Conservation (phyloP, 305 asterid species). For the Solanum hybrid region DNA sequence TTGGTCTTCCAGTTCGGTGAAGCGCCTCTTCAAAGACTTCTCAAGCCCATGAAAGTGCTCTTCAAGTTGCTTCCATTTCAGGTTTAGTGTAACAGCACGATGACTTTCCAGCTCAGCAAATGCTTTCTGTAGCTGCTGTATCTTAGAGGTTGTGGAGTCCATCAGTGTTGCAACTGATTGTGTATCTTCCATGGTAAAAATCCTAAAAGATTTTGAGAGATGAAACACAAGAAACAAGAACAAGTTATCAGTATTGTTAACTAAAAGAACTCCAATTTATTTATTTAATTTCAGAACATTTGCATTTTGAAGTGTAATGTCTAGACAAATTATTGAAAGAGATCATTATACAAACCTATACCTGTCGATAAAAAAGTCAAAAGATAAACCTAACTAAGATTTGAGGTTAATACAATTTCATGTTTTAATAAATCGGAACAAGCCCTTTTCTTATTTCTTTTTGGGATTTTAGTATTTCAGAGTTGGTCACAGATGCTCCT, state of each 20-base stretch:
- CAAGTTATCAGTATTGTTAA: not conserved
- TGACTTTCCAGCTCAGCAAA: constrained; percentile 22
- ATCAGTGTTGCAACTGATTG: constrained; percentile 38
- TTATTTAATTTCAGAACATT: not conserved
- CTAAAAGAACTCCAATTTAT: not conserved
- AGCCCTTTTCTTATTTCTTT: not conserved
- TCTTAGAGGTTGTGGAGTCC: constrained; percentile 30
- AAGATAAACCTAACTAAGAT: not conserved
- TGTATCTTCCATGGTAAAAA: constrained; percentile 60
- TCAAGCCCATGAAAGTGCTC: constrained; percentile 21
- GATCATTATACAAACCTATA: not conserved
- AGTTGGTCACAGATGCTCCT: not conserved
- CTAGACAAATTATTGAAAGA: not conserved
- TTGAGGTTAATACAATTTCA: not conserved
- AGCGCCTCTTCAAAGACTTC: constrained; percentile 22
- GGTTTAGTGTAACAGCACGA: constrained; percentile 16
- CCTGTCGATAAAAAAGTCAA: not conserved
- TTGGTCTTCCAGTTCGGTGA: constrained; percentile 17
- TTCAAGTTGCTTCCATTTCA: constrained; percentile 27
- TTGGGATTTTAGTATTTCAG: not conserved
- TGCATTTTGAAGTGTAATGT: not conserved
- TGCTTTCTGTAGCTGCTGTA: constrained; percentile 34
- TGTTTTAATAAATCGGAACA: not conserved
- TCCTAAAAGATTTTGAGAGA: constrained; percentile 7
- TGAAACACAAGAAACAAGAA: not conserved